Evolutionary conservation across 1,284 basidiomycete genomes (phyloP).

Genomic region (Ustilago esculenta): DNA sequence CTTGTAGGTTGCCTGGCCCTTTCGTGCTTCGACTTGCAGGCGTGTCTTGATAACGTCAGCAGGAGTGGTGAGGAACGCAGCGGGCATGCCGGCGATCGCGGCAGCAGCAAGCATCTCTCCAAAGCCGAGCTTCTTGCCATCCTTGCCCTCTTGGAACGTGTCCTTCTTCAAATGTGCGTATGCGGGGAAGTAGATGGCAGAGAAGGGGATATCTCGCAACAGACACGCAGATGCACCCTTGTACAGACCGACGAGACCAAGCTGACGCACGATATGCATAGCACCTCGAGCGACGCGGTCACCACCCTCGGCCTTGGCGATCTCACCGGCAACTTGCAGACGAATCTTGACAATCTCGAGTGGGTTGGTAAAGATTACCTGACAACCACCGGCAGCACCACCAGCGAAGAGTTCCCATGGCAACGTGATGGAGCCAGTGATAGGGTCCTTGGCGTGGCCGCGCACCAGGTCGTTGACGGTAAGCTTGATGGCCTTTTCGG

Average conservation of each 20-base stretch:
- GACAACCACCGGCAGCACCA: constrained; percentile 91
- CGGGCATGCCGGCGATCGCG: constrained; percentile 87
- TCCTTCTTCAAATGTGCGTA: constrained; percentile 83
- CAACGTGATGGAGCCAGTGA: constrained; percentile 89
- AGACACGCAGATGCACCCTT: constrained; percentile 85
- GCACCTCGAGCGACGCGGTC: constrained; percentile 84
- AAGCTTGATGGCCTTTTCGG: constrained; percentile 94
- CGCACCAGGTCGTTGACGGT: constrained; percentile 95
- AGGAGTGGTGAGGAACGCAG: constrained; percentile 71
- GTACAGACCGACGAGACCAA: constrained; percentile 92
- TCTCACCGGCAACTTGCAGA: constrained; percentile 93
- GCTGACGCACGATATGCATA: constrained; percentile 87
- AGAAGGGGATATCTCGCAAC: constrained; percentile 92
- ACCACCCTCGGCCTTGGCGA: constrained; percentile 77
- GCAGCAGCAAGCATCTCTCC: constrained; percentile 86
- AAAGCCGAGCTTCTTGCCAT: constrained; percentile 91
- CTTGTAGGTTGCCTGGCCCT: constrained; percentile 91
- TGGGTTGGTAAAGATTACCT: constrained; percentile 97
- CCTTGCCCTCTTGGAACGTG: constrained; percentile 92
- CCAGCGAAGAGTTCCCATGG: constrained; percentile 89
- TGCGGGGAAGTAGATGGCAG: constrained; percentile 65
- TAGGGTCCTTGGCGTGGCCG: constrained; percentile 84
- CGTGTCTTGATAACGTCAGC: constrained; percentile 98
- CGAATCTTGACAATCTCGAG: constrained; percentile 90
- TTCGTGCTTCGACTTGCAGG: constrained; percentile 91